phyloP scores from a whole-genome alignment of 768 basidiomycete species.

The Lentinula detonsa region DNA sequence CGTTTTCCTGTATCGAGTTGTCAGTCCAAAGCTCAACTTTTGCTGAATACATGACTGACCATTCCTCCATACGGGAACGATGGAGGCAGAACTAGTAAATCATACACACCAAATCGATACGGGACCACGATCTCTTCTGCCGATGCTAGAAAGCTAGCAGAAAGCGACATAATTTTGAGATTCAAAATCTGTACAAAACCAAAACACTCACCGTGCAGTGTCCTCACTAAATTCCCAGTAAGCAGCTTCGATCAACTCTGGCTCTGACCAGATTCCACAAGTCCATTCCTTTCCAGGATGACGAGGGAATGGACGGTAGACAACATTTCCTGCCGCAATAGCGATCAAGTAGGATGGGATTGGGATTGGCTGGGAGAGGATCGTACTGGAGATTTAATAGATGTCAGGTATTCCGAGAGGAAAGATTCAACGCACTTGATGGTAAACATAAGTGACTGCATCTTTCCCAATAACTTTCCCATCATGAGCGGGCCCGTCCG shows the following conservation, averaged over 20 bases:
- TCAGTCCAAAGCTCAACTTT: not conserved
- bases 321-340: slow-evolving; percentile 80
- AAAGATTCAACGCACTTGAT: slow-evolving; percentile 47
- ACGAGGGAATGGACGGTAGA: slow-evolving; percentile 59
- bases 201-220: slow-evolving; percentile 54
- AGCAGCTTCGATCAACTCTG: slow-evolving; percentile 67
- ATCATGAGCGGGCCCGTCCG: slow-evolving; percentile 62
- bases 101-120: slow-evolving; percentile 86
- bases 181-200: not conserved
- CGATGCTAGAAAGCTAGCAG: slow-evolving; percentile 59
- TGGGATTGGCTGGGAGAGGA: slow-evolving; percentile 56
- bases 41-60: slow-evolving; percentile 31
- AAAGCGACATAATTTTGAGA: not conserved
- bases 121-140: slow-evolving; percentile 71
- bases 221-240: slow-evolving; percentile 90
- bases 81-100: slow-evolving; percentile 82
- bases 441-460: slow-evolving; percentile 65
- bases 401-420: not conserved
- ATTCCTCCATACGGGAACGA: slow-evolving; percentile 93
- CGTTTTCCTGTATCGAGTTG: slow-evolving; percentile 60
- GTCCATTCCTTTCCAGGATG: slow-evolving; percentile 67
- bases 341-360: slow-evolving; percentile 94
- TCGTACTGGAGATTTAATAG: not conserved
- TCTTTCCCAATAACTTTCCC: slow-evolving; percentile 75
- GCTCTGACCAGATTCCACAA: slow-evolving; percentile 89